These are phyloP conservation scores for Globisporangium mamillatum DNA, from an alignment of 352 stramenopile genomes.

Conservation along the genomic window DNA sequence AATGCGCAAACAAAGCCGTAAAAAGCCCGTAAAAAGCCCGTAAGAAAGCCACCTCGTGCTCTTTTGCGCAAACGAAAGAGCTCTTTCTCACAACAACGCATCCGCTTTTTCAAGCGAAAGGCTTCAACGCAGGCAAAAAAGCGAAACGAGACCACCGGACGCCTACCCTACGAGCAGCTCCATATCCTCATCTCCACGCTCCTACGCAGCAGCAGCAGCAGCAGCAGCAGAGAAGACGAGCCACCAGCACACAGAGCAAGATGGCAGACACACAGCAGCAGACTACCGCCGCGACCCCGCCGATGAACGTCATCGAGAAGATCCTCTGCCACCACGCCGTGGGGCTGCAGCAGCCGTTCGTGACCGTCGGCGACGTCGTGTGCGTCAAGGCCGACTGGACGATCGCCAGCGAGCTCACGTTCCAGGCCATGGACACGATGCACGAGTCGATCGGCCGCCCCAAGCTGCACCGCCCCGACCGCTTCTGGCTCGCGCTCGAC, in stretches of 20 bases:
- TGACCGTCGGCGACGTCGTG: conserved; percentile 67
- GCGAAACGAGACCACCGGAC: conserved; percentile 9
- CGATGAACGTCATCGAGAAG: conserved; percentile 87
- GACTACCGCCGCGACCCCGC: conserved; percentile 15
- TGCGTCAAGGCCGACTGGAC: conserved; percentile 82
- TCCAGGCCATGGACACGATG: conserved; percentile 82
- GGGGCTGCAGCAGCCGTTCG: conserved; percentile 41
- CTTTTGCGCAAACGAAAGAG: conserved; percentile 6
- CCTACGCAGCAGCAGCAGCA: conserved; percentile 4
- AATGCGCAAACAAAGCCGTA: conserved; percentile 14
- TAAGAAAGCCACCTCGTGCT: background rate
- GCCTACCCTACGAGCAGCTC: background rate
- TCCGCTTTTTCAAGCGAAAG: background rate
- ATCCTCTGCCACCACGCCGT: conserved; percentile 76
- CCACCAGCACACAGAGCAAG: background rate
- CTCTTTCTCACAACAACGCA: background rate
- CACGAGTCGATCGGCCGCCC: conserved; percentile 73
- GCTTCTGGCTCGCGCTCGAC: conserved; percentile 82
- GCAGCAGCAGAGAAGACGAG: background rate
- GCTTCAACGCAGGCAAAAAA: conserved; percentile 8
- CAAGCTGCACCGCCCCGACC: conserved; percentile 68
- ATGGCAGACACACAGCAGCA: conserved; percentile 15
- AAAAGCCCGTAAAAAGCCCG: conserved; percentile 11
- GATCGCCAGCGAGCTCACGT: conserved; percentile 76
- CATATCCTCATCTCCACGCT: conserved; percentile 15